Percentiles rank a stretch among this genome's conserved stretches.
Evolutionary conservation across 352 stramenopile genomes (phyloP).

Genomic region (Phytophthora hybrid): DNA sequence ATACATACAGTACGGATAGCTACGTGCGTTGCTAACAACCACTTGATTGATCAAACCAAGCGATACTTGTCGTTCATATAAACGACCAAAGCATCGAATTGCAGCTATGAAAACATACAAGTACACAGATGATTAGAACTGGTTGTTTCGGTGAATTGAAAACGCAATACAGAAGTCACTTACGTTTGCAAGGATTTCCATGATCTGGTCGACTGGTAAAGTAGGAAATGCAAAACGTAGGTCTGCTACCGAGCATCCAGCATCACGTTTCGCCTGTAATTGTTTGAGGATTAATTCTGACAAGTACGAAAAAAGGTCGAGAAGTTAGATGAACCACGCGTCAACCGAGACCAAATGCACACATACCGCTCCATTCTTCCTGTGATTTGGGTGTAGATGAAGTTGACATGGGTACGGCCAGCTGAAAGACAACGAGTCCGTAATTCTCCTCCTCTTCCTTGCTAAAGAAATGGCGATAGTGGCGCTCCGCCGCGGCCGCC

Average conservation of each 20-base stretch:
- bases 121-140: constrained; percentile 6
- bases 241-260: constrained; percentile 57
- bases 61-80: constrained; percentile 62
- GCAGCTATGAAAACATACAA: constrained; percentile 46
- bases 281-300: constrained; percentile 57
- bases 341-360: not conserved
- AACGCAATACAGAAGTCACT: constrained; percentile 11
- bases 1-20: not conserved
- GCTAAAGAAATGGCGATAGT: constrained; percentile 75
- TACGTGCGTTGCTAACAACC: not conserved
- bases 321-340: constrained; percentile 1
- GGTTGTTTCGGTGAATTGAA: not conserved
- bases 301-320: not conserved
- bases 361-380: constrained; percentile 67
- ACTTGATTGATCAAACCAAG: constrained; percentile 43
- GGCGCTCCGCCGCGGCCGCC: constrained; percentile 43
- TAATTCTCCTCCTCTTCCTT: constrained; percentile 56
- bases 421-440: constrained; percentile 70
- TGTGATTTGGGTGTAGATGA: constrained; percentile 33
- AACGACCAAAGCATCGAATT: constrained; percentile 76
- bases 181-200: constrained; percentile 68
- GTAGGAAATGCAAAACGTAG: constrained; percentile 66
- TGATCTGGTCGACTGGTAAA: constrained; percentile 58
- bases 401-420: constrained; percentile 28
- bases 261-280: constrained; percentile 41